Evolutionary conservation across 441 rosid species (phyloP).

Genomic region (Adansonia rubrostipa): DNA sequence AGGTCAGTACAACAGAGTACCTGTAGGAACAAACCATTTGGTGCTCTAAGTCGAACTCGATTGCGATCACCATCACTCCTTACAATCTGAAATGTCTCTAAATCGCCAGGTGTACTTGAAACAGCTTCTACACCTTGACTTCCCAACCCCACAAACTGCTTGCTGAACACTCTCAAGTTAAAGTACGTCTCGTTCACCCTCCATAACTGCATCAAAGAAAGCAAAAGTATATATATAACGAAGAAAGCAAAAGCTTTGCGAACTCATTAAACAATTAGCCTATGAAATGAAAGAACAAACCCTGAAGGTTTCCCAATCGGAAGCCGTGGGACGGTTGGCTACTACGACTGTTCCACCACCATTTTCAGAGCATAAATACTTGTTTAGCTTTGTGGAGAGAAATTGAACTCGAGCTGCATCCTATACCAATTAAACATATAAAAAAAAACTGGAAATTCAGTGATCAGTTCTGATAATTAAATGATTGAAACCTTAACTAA

Average conservation of each 20-base stretch:
- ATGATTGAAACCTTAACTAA: neutral
- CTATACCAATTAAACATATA: constrained; percentile 18
- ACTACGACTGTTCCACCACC: constrained; percentile 42
- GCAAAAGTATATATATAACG: neutral
- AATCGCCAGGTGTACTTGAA: neutral
- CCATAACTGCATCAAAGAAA: constrained; percentile 37
- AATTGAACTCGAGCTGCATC: constrained; percentile 44
- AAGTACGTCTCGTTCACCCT: constrained; percentile 40
- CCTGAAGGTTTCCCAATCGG: constrained; percentile 45
- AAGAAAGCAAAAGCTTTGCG: neutral
- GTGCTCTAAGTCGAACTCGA: constrained; percentile 38
- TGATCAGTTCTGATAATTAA: neutral
- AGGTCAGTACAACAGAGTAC: constrained; percentile 21
- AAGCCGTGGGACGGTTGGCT: constrained; percentile 34
- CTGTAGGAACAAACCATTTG: constrained; percentile 44
- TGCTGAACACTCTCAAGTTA: constrained; percentile 43
- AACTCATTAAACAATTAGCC: neutral
- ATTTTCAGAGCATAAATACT: constrained; percentile 34
- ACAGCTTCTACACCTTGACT: constrained; percentile 29
- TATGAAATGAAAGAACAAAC: constrained; percentile 24
- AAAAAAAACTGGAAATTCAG: neutral
- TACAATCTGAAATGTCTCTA: constrained; percentile 39
- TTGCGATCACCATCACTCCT: constrained; percentile 30
- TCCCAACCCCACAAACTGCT: constrained; percentile 37
- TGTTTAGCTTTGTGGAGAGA: constrained; percentile 35